Conservation (phyloP, 257 asterid species). For the Henckelia pumila region DNA sequence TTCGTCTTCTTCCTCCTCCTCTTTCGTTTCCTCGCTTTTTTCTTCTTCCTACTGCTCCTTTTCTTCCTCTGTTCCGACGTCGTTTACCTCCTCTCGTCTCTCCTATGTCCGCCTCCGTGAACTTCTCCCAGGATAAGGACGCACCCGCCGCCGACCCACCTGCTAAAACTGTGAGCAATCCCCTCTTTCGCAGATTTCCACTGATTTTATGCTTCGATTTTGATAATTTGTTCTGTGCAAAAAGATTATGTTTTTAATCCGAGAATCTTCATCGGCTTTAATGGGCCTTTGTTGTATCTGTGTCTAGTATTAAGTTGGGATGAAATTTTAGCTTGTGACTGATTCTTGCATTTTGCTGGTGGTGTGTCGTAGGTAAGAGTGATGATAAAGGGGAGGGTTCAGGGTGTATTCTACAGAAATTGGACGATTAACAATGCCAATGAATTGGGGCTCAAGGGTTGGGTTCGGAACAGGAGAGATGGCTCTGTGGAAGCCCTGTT, state of each 20-base stretch:
- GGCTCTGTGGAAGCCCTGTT: slow-evolving; percentile 86
- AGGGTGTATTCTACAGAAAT: slow-evolving; percentile 87
- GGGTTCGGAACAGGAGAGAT: slow-evolving; percentile 94
- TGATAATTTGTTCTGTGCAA: background rate
- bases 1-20: slow-evolving; percentile 32
- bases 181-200: background rate
- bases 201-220: background rate
- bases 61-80: slow-evolving; percentile 42
- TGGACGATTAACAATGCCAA: slow-evolving; percentile 81
- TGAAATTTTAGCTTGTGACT: background rate
- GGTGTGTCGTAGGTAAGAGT: slow-evolving; percentile 50
- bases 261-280: background rate
- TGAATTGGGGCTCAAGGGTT: slow-evolving; percentile 73
- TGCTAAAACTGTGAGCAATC: slow-evolving; percentile 50
- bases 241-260: background rate
- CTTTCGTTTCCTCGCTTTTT: slow-evolving; percentile 32
- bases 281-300: background rate
- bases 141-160: slow-evolving; percentile 21
- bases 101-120: slow-evolving; percentile 44
- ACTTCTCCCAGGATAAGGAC: slow-evolving; percentile 11
- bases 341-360: background rate
- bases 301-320: background rate
- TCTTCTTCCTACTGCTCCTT: slow-evolving; percentile 36
- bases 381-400: slow-evolving; percentile 81
- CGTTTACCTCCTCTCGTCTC: slow-evolving; percentile 31